Conservation (phyloP, 228 moss, liverwort and hornwort species). For the Sphagnum magellanicum region DNA sequence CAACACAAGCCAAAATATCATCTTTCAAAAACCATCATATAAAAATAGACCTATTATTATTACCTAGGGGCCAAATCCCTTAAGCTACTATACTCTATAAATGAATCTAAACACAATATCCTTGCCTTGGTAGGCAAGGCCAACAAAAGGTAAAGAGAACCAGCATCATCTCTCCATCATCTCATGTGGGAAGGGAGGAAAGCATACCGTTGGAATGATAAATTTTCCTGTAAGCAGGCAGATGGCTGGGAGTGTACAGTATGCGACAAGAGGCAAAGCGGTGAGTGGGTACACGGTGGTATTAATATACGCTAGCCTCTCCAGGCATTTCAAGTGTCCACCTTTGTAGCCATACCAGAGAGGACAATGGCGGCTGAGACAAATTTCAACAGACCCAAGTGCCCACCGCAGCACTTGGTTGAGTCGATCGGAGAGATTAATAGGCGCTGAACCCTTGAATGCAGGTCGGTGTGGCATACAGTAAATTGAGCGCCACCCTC, state of each 20-base stretch:
- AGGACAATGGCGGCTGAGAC: constrained; percentile 74
- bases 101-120: too few relatives aligned
- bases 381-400: constrained; percentile 75
- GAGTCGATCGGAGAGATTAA: constrained; percentile 69
- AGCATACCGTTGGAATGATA: constrained; percentile 69
- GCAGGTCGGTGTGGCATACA: constrained; percentile 70
- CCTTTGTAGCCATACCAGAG: constrained; percentile 80
- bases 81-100: too few relatives aligned
- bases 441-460: constrained; percentile 79
- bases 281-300: constrained; percentile 76
- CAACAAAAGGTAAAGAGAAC: too few relatives aligned
- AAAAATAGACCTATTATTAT: too few relatives aligned
- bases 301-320: constrained; percentile 73
- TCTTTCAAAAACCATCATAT: too few relatives aligned
- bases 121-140: too few relatives aligned
- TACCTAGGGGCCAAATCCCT: too few relatives aligned
- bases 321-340: constrained; percentile 64
- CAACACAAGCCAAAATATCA: too few relatives aligned
- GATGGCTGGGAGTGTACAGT: constrained; percentile 71
- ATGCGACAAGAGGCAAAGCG: constrained; percentile 68
- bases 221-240: constrained; percentile 80
- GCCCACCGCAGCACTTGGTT: constrained; percentile 84
- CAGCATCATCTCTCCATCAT: too few relatives aligned
- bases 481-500: constrained; percentile 84
- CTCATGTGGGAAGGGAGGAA: neutral